These are phyloP conservation scores for Saprolegnia diclina DNA, from an alignment of 352 stramenopile species.

Conservation along the genomic window DNA sequence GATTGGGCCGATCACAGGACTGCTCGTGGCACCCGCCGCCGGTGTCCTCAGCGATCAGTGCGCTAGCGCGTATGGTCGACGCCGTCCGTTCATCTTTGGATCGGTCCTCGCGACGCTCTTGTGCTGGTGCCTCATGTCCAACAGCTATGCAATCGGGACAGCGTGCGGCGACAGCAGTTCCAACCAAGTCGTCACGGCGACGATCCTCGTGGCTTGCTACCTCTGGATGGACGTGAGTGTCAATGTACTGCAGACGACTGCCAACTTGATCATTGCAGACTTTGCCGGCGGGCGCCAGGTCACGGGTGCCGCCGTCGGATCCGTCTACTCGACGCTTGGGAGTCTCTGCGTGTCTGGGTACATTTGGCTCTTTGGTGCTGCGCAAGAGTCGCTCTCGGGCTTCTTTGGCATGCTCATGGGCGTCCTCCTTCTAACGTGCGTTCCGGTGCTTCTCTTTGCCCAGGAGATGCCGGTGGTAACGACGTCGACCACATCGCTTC, in stretches of 20 bases:
- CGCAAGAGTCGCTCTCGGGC: slow-evolving; percentile 55
- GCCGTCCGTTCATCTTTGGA: slow-evolving; percentile 55
- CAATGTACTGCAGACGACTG: slow-evolving; percentile 66
- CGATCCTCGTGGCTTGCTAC: slow-evolving; percentile 68
- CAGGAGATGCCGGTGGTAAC: slow-evolving; percentile 37
- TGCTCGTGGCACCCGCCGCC: slow-evolving; percentile 59
- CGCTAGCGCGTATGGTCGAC: slow-evolving; percentile 47
- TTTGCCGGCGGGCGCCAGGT: slow-evolving; percentile 68
- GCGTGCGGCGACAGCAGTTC: slow-evolving; percentile 42
- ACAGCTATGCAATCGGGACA: slow-evolving; percentile 55
- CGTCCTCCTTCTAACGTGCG: slow-evolving; percentile 51
- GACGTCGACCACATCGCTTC: slow-evolving; percentile 24
- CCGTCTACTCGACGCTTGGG: slow-evolving; percentile 55
- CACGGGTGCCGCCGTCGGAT: slow-evolving; percentile 50
- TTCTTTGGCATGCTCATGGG: slow-evolving; percentile 67
- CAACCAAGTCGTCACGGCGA: slow-evolving; percentile 41
- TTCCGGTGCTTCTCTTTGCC: slow-evolving; percentile 48
- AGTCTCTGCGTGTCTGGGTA: slow-evolving; percentile 61
- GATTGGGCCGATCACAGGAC: slow-evolving; percentile 60
- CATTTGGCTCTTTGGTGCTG: slow-evolving; percentile 63
- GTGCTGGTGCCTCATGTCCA: slow-evolving; percentile 69
- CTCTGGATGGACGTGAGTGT: slow-evolving; percentile 79
- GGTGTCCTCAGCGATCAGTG: slow-evolving; percentile 62
- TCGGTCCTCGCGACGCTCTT: slow-evolving; percentile 51
- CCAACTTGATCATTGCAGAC: slow-evolving; percentile 64